phyloP scores from a whole-genome alignment of 139 green algal genomes.

The Marvania coccoides region DNA sequence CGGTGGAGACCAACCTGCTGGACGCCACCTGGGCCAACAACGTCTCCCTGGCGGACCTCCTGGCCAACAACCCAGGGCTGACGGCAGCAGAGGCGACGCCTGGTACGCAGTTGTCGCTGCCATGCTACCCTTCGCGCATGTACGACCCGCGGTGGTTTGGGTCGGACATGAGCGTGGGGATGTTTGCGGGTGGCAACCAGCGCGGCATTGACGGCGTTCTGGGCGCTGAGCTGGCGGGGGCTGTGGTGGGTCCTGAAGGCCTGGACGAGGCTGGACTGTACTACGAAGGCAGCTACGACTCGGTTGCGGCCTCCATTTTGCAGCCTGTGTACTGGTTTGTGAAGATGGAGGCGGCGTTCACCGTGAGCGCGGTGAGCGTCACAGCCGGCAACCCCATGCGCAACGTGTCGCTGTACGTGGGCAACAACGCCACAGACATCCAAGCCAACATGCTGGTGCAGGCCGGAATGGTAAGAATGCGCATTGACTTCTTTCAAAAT shows the following conservation, averaged over 20 bases:
- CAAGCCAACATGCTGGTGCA: conserved; percentile 9
- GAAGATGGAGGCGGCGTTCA: not conserved
- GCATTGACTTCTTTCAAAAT: too few species aligned
- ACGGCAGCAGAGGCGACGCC: not conserved
- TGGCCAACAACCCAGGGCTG: conserved; percentile 9
- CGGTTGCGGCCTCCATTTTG: not conserved
- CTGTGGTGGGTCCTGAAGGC: not conserved
- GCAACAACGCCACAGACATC: conserved; percentile 4
- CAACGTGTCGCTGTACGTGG: conserved; percentile 16
- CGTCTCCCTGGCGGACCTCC: conserved; percentile 18
- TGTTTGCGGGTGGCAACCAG: conserved; percentile 21
- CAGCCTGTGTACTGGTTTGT: conserved; percentile 30
- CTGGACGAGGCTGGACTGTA: not conserved
- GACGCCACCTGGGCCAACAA: conserved; percentile 15
- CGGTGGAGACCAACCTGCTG: conserved; percentile 17
- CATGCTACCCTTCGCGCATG: conserved; percentile 9
- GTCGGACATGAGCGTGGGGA: not conserved
- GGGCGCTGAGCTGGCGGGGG: conserved; percentile 6
- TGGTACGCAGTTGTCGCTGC: not conserved
- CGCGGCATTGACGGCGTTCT: not conserved
- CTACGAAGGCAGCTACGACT: not conserved
- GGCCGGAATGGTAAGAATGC: too few species aligned
- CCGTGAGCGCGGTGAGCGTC: conserved; percentile 4
- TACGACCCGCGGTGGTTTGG: not conserved
- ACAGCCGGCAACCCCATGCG: conserved; percentile 4